Evolutionary conservation across 2,329 filamentous ascomycete species (phyloP).

Genomic region (Talaromyces sp.): DNA sequence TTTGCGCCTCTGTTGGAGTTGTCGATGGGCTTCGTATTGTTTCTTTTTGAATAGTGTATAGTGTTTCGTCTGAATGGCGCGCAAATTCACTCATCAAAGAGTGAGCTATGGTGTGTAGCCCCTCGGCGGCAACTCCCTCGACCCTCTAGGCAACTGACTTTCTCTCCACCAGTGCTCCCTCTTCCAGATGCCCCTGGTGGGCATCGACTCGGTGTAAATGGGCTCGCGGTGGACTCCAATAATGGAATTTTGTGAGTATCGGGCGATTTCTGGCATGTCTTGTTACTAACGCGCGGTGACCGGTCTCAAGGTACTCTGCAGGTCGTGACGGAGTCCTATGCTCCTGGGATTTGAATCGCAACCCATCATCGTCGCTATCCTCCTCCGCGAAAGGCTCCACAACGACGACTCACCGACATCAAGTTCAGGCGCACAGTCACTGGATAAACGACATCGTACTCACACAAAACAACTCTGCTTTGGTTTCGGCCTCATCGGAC

Average conservation of each 20-base stretch:
- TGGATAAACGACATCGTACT: slow-evolving; percentile 94
- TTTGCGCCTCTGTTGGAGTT: neutral
- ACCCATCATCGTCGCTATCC: slow-evolving; percentile 29
- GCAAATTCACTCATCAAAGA: slow-evolving; percentile 61
- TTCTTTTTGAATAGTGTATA: neutral
- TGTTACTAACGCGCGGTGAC: neutral
- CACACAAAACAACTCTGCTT: slow-evolving; percentile 68
- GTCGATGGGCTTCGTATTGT: neutral
- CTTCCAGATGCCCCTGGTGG: slow-evolving; percentile 71
- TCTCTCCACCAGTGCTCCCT: slow-evolving; percentile 58
- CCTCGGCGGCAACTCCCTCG: neutral
- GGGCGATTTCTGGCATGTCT: slow-evolving; percentile 3
- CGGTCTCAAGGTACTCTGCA: slow-evolving; percentile 71
- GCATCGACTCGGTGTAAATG: slow-evolving; percentile 91
- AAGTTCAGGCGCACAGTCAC: slow-evolving; percentile 80
- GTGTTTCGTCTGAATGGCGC: slow-evolving; percentile 49
- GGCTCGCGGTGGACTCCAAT: slow-evolving; percentile 76
- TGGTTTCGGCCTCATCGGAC: slow-evolving; percentile 91
- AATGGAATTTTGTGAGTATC: slow-evolving; percentile 75
- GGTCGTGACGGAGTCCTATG: slow-evolving; percentile 94
- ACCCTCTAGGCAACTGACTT: slow-evolving; percentile 8
- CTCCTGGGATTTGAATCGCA: slow-evolving; percentile 71
- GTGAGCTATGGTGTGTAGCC: slow-evolving; percentile 61
- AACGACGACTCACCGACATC: slow-evolving; percentile 53
- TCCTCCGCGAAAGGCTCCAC: slow-evolving; percentile 19